phyloP scores from a whole-genome alignment of 78 protist species.

The Andalucia godoyi region DNA sequence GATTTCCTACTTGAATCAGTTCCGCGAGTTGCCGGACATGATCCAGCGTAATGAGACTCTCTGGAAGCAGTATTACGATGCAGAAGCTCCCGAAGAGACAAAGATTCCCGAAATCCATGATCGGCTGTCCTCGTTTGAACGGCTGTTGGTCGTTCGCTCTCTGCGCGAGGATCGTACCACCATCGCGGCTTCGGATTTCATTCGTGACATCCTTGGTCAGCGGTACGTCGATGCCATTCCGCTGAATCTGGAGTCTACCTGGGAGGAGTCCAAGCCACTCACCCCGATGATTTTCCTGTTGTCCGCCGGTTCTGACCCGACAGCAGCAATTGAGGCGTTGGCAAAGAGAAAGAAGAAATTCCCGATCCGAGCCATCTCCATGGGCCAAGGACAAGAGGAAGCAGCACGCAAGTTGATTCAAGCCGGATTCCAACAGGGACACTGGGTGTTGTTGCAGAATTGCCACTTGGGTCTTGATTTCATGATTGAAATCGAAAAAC shows the following conservation, averaged over 20 bases:
- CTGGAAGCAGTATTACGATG: constrained; percentile 63
- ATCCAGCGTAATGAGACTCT: constrained; percentile 10
- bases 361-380: constrained; percentile 31
- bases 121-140: constrained; percentile 25
- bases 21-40: constrained; percentile 29
- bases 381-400: constrained; percentile 89
- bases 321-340: constrained; percentile 32
- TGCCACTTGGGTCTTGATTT: constrained; percentile 69
- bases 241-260: constrained; percentile 10
- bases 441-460: constrained; percentile 79
- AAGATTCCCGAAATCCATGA: constrained; percentile 43
- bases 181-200: constrained; percentile 30
- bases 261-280: constrained; percentile 7
- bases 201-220: constrained; percentile 28
- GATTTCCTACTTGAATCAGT: background rate
- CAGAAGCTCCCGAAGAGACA: constrained; percentile 46
- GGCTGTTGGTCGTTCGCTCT: constrained; percentile 58
- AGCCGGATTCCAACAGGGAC: constrained; percentile 25
- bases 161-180: constrained; percentile 57
- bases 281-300: constrained; percentile 62
- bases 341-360: constrained; percentile 44
- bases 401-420: constrained; percentile 31
- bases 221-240: constrained; percentile 6
- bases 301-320: constrained; percentile 76
- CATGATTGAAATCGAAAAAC: constrained; percentile 39